These are phyloP conservation scores for Magnusiomyces tetraspermus DNA, from an alignment of 1,139 yeast species.

Conservation along the genomic window DNA sequence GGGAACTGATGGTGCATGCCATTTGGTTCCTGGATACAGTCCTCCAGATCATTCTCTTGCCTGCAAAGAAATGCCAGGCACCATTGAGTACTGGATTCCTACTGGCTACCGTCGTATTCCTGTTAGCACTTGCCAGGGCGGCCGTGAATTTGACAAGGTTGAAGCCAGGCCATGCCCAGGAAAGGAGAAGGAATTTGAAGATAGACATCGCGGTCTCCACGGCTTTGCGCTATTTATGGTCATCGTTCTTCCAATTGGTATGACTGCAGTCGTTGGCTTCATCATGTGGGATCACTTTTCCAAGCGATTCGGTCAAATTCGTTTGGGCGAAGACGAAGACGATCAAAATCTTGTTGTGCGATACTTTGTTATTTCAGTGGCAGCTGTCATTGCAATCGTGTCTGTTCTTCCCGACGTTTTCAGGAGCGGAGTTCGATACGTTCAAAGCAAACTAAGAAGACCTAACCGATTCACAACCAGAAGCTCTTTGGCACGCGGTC, in stretches of 20 bases:
- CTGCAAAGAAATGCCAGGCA: constrained; percentile 48
- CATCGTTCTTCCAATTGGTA: constrained; percentile 47
- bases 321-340: constrained; percentile 65
- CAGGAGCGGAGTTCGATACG: constrained; percentile 12
- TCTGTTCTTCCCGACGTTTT: constrained; percentile 25
- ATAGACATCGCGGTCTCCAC: constrained; percentile 47
- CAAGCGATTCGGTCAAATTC: constrained; percentile 75
- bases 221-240: constrained; percentile 47
- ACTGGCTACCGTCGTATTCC: constrained; percentile 76
- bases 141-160: constrained; percentile 56
- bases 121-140: constrained; percentile 66
- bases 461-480: constrained; percentile 16
- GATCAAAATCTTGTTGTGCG: constrained; percentile 22
- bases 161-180: constrained; percentile 83
- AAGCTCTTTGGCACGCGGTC: constrained; percentile 16
- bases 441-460: constrained; percentile 12
- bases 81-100: constrained; percentile 62
- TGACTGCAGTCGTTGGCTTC: constrained; percentile 52
- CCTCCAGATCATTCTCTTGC: constrained; percentile 58
- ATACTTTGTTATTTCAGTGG: constrained; percentile 24
- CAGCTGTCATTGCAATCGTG: constrained; percentile 29
- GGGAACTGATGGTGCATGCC: constrained; percentile 76
- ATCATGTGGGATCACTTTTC: constrained; percentile 77
- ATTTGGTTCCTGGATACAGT: constrained; percentile 60
- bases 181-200: constrained; percentile 54